Conservation (phyloP, 2,329 filamentous ascomycete genomes). For the Cordyceps tenuipes region DNA sequence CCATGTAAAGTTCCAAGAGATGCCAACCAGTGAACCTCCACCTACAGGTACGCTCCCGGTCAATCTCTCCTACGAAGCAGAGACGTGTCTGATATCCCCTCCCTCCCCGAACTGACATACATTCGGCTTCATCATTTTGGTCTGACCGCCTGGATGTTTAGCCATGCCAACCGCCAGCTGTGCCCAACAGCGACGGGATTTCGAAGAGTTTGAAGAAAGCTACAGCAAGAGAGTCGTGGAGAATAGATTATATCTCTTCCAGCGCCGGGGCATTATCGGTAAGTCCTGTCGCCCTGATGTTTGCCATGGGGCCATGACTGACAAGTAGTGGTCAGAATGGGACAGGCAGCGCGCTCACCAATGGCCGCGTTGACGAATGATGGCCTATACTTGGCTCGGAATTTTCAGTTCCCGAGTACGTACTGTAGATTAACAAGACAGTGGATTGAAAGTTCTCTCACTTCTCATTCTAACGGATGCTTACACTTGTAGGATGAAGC, state of each 20-base stretch:
- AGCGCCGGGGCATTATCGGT: background rate
- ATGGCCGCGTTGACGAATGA: background rate
- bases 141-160: background rate
- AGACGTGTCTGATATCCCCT: background rate
- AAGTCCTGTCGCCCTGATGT: background rate
- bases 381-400: no score
- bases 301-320: background rate
- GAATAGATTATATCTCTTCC: background rate
- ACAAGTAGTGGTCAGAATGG: background rate
- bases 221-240: background rate
- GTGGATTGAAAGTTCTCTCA: no score
- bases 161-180: background rate
- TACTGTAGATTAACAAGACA: no score
- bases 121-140: background rate
- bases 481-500: constrained; percentile 73
- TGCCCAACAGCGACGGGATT: background rate
- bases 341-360: background rate
- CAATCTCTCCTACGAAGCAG: background rate
- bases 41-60: background rate
- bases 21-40: background rate
- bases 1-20: background rate
- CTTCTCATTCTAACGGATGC: constrained; percentile 32
- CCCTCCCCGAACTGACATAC: no score
- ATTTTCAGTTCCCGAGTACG: no score
- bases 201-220: background rate